phyloP scores from a whole-genome alignment of 495 filamentous ascomycete species.

The Penicillium chermesinum region DNA sequence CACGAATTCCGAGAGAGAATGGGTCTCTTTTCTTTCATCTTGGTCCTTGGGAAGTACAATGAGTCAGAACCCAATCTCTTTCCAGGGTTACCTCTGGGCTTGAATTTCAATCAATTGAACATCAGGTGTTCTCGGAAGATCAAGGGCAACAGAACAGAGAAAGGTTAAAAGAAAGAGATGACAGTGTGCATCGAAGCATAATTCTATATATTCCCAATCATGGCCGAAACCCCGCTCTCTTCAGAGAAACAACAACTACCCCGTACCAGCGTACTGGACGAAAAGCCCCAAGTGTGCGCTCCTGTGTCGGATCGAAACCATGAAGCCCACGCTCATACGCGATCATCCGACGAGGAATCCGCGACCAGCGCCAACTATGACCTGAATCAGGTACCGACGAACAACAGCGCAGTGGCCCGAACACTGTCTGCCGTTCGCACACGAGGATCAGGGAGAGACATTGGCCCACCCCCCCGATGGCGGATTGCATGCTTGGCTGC shows the following conservation, averaged over 20 bases:
- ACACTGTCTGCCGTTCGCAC: conserved; percentile 42
- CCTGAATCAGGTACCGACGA: conserved; percentile 23
- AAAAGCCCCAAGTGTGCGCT: not conserved
- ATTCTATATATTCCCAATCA: not conserved
- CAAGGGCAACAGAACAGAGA: too few relatives aligned
- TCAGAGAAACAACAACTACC: not conserved
- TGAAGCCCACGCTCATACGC: conserved; percentile 1
- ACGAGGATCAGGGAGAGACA: conserved; percentile 44
- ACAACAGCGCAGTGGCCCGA: conserved; percentile 24
- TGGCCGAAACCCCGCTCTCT: not conserved
- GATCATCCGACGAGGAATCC: conserved; percentile 25
- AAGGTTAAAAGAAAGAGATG: not conserved
- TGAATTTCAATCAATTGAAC: not conserved
- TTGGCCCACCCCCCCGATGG: conserved; percentile 49
- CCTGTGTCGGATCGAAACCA: not conserved
- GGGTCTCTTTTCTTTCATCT: not conserved
- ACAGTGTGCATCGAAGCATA: not conserved
- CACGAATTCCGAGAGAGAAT: not conserved
- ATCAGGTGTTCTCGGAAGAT: too few relatives aligned
- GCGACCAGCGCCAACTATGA: conserved; percentile 2
- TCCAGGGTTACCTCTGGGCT: not conserved
- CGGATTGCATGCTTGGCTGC: conserved; percentile 60
- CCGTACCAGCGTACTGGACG: not conserved
- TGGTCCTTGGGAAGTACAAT: not conserved
- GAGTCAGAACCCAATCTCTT: not conserved